Evolutionary conservation across 2,329 filamentous ascomycete species (phyloP), one percentile per base, ranked within the genome.

Genomic region (Paracoccidioides lutzii): DNA sequence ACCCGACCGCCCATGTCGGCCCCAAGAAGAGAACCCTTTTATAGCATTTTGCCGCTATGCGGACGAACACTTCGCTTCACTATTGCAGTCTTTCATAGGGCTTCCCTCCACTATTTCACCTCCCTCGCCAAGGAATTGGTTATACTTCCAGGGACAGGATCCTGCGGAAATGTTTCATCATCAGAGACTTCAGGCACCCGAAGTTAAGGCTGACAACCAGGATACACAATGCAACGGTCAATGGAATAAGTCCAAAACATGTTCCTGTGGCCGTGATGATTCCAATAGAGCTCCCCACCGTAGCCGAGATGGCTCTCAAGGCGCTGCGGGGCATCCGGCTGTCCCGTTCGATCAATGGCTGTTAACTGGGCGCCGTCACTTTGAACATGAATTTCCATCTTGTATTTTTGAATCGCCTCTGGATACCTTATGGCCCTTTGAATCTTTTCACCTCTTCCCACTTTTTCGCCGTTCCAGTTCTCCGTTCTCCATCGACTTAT

Each of bases 1-100:
- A n/a, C 22, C 52, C 4, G 30, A 46, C 22, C 8, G 43, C 6
- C 42, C 22, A 30, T 43, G 14, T 9, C 43, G 30, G 8, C 22
- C 22, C 10, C 12, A 54, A 53, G 65, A 71, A 57, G 67, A 73
- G 58, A 81, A 81, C 58, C 79, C 80, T 0, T 82, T 83, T 66
- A 75, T 81, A 55, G 72, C 76, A 35, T 82, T 83, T 69, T 81
- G 81, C 61, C 78, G 77, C 59, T 81, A 79, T 65, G 78, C 80
- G 55, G 81, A 84, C 61, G 75, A 78, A 49, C 78, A 80, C 56
- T 74, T 82, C 61, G 76, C 74, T 7, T 76, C 75, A 14, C 66
- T 83, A 53, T 67, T 82, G 55, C 76, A 77, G 59, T 74, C 74
- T 15, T 68, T 81, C 54, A 76, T 78, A 56, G 72, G 75, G 33